Evolutionary conservation across 139 green algal species (phyloP).

Genomic region (Chlorella sp.): DNA sequence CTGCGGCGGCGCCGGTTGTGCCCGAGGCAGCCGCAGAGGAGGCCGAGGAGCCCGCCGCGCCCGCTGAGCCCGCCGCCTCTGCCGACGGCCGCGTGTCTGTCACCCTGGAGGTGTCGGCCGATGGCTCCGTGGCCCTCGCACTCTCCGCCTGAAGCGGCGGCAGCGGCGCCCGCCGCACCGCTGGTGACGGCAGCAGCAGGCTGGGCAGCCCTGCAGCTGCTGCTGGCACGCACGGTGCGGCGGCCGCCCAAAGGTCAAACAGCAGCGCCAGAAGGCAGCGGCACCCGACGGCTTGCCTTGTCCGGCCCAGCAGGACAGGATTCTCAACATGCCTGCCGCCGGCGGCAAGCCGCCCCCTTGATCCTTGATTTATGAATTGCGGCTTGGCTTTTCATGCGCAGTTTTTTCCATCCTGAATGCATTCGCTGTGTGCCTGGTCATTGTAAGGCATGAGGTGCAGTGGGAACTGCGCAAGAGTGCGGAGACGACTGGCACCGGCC

Average conservation of each 20-base stretch:
- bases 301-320: too few species aligned
- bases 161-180: not conserved
- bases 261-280: constrained; percentile 29
- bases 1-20: too few species aligned
- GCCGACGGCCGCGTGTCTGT: constrained; percentile 14
- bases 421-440: too few species aligned
- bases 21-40: not conserved
- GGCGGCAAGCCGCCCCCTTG: too few species aligned
- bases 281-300: not conserved
- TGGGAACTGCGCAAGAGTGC: too few species aligned
- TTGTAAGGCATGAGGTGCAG: too few species aligned
- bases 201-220: not conserved
- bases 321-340: too few species aligned
- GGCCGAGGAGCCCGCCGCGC: not conserved
- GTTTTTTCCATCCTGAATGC: too few species aligned
- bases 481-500: too few species aligned
- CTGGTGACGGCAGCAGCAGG: not conserved
- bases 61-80: not conserved
- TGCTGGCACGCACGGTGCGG: too few species aligned
- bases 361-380: too few species aligned
- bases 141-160: not conserved
- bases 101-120: constrained; percentile 18
- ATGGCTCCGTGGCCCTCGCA: constrained; percentile 18
- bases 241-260: constrained; percentile 11
- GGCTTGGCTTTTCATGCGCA: too few species aligned